A percentile compares a stretch with the other conserved stretches of the same genome.
These are phyloP conservation scores for Lojkania enalia DNA, from an alignment of 2,329 filamentous ascomycete species.

Conservation along the genomic window DNA sequence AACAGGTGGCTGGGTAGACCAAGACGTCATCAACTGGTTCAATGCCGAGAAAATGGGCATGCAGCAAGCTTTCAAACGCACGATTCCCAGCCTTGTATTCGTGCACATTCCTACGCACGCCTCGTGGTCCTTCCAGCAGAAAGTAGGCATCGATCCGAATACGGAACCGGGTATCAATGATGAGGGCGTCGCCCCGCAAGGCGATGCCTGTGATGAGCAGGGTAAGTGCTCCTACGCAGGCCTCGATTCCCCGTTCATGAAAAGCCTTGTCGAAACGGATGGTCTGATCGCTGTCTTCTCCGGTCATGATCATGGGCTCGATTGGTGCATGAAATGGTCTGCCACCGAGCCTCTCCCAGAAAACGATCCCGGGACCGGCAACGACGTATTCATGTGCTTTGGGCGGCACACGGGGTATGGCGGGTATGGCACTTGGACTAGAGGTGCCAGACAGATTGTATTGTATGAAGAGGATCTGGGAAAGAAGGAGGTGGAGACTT, in stretches of 20 bases:
- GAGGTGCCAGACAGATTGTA: slow-evolving; percentile 62
- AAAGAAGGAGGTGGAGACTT: slow-evolving; percentile 56
- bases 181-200: slow-evolving; percentile 29
- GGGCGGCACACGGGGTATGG: slow-evolving; percentile 71
- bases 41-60: slow-evolving; percentile 20
- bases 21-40: slow-evolving; percentile 35
- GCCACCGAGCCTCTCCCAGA: slow-evolving; percentile 25
- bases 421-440: slow-evolving; percentile 66
- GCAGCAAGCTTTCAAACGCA: slow-evolving; percentile 30
- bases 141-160: slow-evolving; percentile 51
- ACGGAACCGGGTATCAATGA: slow-evolving; percentile 48
- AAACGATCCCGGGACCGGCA: slow-evolving; percentile 44
- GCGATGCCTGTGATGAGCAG: slow-evolving; percentile 17
- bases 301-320: slow-evolving; percentile 65
- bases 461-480: slow-evolving; percentile 51
- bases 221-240: slow-evolving; percentile 42
- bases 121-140: slow-evolving; percentile 46
- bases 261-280: slow-evolving; percentile 57
- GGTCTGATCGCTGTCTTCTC: slow-evolving; percentile 57
- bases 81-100: slow-evolving; percentile 57
- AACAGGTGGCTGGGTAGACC: slow-evolving; percentile 23
- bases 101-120: slow-evolving; percentile 55
- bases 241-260: slow-evolving; percentile 66
- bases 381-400: slow-evolving; percentile 57
- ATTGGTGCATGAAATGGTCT: slow-evolving; percentile 49